Evolutionary conservation across 495 filamentous ascomycete species (phyloP).

Genomic region (Penicillium subrubescens): DNA sequence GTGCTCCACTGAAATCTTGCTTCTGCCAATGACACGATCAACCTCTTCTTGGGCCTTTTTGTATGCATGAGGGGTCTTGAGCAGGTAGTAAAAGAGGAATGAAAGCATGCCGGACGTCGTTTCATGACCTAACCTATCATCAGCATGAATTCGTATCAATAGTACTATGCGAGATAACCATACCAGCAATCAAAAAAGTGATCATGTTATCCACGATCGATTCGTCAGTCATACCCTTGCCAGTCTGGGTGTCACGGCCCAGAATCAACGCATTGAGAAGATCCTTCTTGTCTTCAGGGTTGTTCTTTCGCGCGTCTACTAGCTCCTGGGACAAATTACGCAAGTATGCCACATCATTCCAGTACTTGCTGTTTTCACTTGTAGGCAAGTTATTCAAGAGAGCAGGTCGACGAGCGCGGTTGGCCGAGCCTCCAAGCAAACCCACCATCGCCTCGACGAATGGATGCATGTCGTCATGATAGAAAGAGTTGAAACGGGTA

Average conservation of each 20-base stretch:
- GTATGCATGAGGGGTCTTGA: conserved; percentile 62
- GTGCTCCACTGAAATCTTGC: conserved; percentile 65
- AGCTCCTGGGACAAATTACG: conserved; percentile 59
- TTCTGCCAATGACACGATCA: conserved; percentile 64
- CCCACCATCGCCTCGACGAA: conserved; percentile 67
- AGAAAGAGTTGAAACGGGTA: conserved; percentile 76
- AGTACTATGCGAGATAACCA: background rate
- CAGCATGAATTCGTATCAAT: conserved; percentile 6
- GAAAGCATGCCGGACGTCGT: conserved; percentile 65
- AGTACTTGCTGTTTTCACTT: conserved; percentile 58
- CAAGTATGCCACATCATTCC: conserved; percentile 57
- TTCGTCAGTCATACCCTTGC: conserved; percentile 59
- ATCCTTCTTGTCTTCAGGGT: conserved; percentile 64
- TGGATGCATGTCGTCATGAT: conserved; percentile 65
- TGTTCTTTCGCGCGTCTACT: conserved; percentile 56
- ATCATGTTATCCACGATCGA: conserved; percentile 71
- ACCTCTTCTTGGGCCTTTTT: conserved; percentile 66
- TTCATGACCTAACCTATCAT: conserved; percentile 59
- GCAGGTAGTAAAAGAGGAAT: conserved; percentile 58
- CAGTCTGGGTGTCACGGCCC: conserved; percentile 67
- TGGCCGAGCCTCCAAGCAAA: conserved; percentile 57
- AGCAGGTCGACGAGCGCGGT: conserved; percentile 51
- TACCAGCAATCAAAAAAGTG: conserved; percentile 66
- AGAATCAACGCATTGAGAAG: conserved; percentile 70
- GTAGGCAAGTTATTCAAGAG: conserved; percentile 53